Evolutionary conservation across 2,329 filamentous ascomycete genomes (phyloP), one percentile per base, ranked within the genome.

Genomic region (Fusarium sp.): DNA sequence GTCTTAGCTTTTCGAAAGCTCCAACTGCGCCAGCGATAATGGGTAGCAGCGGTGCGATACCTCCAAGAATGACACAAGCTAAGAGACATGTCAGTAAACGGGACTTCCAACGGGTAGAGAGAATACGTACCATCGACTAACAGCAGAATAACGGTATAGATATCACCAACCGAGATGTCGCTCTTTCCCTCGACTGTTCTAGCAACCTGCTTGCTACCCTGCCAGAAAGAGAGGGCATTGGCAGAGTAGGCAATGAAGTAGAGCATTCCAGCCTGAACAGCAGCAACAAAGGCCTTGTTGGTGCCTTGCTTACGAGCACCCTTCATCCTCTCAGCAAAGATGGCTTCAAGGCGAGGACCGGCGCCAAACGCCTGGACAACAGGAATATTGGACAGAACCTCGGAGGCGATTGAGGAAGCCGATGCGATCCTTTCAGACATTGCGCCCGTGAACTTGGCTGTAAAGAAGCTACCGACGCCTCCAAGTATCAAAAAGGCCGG

Each of bases 171-270:
- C 1, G 84, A 84, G 6, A 82, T 81, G 30, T 78, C 71, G 1
- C 77, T 77, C 25, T 80, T 78, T 4, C 82, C 81, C 4, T 80
- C 79, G 9, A 84, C 80, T 2, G 84, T 79, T 8, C 82, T 79
- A 17, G 84, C 83, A 73, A 87, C 86, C 61, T 86, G 86, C 38
- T 83, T 85, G 71, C 89, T 91, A 57, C 91, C 91, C 79, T 92
- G 88, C 90, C 90, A 93, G 77, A 92, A 93, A 0, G 91, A 90
- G 15, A 93, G 83, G 2, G 90, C 90, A 78, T 93, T 93, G 8
- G 90, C 90, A 3, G 90, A 87, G 72, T 92, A 93, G 5, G 90
- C 90, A 72, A 93, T 89, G 71, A 93, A 93, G 78, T 92, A 93
- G 8, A 93, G 82, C 17, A 88, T 80, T 11, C 91, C 91, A 9